Percentiles rank a stretch among this genome's conserved stretches.
Conservation (phyloP, 345 rosid species). For the Gossypium stocksii region DNA sequence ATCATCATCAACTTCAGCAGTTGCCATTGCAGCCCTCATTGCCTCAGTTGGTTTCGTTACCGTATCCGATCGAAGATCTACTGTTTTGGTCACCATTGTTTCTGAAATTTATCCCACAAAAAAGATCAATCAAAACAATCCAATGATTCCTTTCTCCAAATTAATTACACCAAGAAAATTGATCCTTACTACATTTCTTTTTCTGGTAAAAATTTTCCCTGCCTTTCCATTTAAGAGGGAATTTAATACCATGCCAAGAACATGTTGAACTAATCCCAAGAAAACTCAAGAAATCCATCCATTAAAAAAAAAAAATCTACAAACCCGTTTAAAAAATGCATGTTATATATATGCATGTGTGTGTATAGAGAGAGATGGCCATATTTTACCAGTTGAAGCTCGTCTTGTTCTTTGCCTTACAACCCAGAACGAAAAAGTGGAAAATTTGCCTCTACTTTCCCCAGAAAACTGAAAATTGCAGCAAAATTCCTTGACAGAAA, state of each 20-base stretch:
- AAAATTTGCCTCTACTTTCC: background rate
- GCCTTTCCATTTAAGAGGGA: background rate
- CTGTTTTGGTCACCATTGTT: slow-evolving; percentile 60
- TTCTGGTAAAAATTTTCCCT: background rate
- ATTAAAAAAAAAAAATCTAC: too few relatives aligned
- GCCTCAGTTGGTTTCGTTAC: slow-evolving; percentile 82
- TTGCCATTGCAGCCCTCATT: slow-evolving; percentile 90
- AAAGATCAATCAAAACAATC: slow-evolving; percentile 13
- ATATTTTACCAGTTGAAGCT: background rate
- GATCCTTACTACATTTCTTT: too few relatives aligned
- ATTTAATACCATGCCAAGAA: background rate
- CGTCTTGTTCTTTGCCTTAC: background rate
- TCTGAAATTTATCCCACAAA: slow-evolving; percentile 19
- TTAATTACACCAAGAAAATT: too few relatives aligned
- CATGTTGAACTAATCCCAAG: slow-evolving; percentile 6
- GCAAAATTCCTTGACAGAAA: background rate
- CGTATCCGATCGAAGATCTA: slow-evolving; percentile 95
- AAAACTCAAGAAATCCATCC: background rate
- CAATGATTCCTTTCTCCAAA: too few relatives aligned
- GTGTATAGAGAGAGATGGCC: background rate
- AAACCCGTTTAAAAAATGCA: too few relatives aligned
- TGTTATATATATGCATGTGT: background rate
- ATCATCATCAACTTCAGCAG: slow-evolving; percentile 91
- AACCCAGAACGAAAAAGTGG: background rate
- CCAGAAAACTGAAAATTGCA: background rate